phyloP scores from a whole-genome alignment of 495 filamentous ascomycete genomes.

The Polyplosphaeria fusca region DNA sequence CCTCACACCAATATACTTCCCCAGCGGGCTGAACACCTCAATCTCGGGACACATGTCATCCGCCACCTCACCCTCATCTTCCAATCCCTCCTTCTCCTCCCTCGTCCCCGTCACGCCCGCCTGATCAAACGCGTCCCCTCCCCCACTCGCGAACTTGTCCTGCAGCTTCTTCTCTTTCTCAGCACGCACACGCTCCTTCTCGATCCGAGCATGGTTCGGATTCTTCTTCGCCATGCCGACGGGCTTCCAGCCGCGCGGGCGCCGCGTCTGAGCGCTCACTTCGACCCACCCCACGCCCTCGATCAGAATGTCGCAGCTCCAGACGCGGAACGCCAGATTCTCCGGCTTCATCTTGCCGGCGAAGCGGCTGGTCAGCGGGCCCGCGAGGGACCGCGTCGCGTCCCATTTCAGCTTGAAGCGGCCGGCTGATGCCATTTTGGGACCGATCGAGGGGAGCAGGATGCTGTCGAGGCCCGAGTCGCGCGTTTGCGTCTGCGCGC shows the following conservation, averaged over 20 bases:
- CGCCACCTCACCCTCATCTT: slow-evolving; percentile 24
- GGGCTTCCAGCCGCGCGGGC: slow-evolving; percentile 42
- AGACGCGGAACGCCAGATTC: slow-evolving; percentile 70
- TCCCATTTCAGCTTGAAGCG: slow-evolving; percentile 72
- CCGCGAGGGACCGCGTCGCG: slow-evolving; percentile 68
- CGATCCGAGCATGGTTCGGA: slow-evolving; percentile 11
- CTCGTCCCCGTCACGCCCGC: slow-evolving; percentile 1
- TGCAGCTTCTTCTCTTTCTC: background rate
- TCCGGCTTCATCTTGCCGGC: slow-evolving; percentile 54
- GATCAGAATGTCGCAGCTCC: slow-evolving; percentile 79
- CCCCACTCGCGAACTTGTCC: background rate
- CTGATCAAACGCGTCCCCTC: slow-evolving; percentile 17
- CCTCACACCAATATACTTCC: slow-evolving; percentile 67
- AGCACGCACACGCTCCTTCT: slow-evolving; percentile 15
- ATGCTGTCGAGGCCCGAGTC: slow-evolving; percentile 59
- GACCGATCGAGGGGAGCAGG: slow-evolving; percentile 53
- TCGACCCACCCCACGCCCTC: slow-evolving; percentile 95
- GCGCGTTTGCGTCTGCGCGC: slow-evolving; percentile 56
- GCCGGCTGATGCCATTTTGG: slow-evolving; percentile 64
- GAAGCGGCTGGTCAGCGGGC: slow-evolving; percentile 53
- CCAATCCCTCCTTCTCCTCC: slow-evolving; percentile 25
- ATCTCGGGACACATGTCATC: slow-evolving; percentile 58
- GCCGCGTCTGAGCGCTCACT: slow-evolving; percentile 74
- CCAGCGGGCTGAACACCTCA: slow-evolving; percentile 82
- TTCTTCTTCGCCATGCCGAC: slow-evolving; percentile 13